Evolutionary conservation across 352 stramenopile species (phyloP).

Genomic region (Pythium periplocum): DNA sequence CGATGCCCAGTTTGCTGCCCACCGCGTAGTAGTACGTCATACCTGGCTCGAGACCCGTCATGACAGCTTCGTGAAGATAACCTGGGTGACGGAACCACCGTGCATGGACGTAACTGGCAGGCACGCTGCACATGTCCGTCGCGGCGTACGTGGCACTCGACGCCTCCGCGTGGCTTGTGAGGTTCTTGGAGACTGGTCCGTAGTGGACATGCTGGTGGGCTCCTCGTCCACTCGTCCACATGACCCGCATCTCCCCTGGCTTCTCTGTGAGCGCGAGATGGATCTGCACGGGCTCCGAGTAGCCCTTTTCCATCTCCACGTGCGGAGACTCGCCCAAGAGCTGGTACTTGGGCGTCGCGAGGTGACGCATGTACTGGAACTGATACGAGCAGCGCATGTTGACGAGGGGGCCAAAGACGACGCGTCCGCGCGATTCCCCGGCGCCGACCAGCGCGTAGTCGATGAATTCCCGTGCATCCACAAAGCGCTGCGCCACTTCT

Average conservation of each 20-base stretch:
- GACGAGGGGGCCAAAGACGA: conserved; percentile 35
- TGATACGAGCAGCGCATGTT: conserved; percentile 48
- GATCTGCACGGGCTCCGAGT: conserved; percentile 29
- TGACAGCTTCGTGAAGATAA: conserved; percentile 26
- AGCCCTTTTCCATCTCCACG: conserved; percentile 23
- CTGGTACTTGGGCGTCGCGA: conserved; percentile 13
- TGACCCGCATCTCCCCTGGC: conserved; percentile 28
- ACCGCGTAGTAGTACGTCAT: conserved; percentile 29
- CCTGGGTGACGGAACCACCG: conserved; percentile 29
- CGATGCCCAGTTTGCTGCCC: conserved; percentile 28
- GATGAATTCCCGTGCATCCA: conserved; percentile 15
- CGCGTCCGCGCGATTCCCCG: conserved; percentile 3
- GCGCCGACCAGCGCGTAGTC: conserved; percentile 23
- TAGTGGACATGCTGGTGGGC: conserved; percentile 19
- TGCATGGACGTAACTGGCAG: conserved; percentile 11
- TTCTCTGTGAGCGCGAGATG: conserved; percentile 26
- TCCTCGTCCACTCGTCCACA: conserved; percentile 27
- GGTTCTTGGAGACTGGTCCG: conserved; percentile 2
- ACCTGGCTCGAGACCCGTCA: conserved; percentile 17
- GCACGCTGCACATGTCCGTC: conserved; percentile 22
- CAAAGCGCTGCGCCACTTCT: background rate
- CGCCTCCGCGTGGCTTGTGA: conserved; percentile 9
- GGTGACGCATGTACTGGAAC: conserved; percentile 26
- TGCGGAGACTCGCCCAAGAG: conserved; percentile 18
- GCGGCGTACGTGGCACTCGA: conserved; percentile 16